Evolutionary conservation across 2,329 filamentous ascomycete species (phyloP), one percentile per base, ranked within the genome.

Genomic region (Sarocladium kiliense): DNA sequence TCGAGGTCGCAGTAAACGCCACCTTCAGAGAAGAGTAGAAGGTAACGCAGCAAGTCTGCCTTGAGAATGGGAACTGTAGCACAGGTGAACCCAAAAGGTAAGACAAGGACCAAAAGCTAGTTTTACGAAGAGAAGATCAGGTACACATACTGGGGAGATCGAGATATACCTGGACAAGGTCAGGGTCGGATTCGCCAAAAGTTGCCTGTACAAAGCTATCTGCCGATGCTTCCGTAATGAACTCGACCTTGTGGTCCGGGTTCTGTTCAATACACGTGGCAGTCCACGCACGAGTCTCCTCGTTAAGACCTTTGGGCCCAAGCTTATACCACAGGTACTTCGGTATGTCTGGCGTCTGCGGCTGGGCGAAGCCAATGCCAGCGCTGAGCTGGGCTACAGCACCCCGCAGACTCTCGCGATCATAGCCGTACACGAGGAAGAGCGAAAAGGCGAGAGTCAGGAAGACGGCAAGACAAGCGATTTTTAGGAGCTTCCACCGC

Each of bases 1-100:
- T 65, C 63, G 19, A 63, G 57, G 61, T 82, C 79, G 54, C 71
- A 75, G 63, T 88, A 89, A 60, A 91, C 85, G 19, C 88, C 88
- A 55, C 88, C 88, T 60, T 87, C 79, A 32, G 86, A 86, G 54
- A 89, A 79, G 54, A 91, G 74, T 56, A 86, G 83, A 53, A 86
- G 73, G 67, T 86, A 86, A 61, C 83, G 77, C 68, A 86, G 85
- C 65, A 86, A 81, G 67, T 83, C 79, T 55, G 80, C 80, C 63
- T 82, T 82, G 47, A 82, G 66, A 23, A 82, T 69, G 19, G 61
- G 62, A 21, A 62, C 56, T 59, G 32, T 39, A 23, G 55, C n/a
- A 30, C 16, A 54, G 12, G 36, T 60, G 55, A 26, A 54, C 54
- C 10, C 50, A 32, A 30, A 30, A 14, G 37, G 37, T 10, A 41